phyloP scores from a whole-genome alignment of 169 alveolate species.

The Eimeria praecox region DNA sequence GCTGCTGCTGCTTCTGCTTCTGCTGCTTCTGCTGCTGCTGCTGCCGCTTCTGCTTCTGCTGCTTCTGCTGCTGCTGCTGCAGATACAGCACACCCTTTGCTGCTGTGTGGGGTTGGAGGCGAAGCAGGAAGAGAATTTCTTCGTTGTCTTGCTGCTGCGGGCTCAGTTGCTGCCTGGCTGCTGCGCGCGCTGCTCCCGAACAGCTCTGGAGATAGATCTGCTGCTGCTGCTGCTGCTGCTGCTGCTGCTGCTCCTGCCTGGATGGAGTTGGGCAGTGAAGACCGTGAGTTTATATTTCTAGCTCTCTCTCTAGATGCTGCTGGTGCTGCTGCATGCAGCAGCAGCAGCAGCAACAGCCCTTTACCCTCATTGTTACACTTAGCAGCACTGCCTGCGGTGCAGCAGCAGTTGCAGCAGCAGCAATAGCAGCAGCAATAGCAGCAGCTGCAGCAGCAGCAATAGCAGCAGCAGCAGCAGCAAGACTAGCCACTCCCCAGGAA shows the following conservation, averaged over 20 bases:
- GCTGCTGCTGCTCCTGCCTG: conserved; percentile 39
- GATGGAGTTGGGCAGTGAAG: background rate
- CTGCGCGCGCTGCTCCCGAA: conserved; percentile 50
- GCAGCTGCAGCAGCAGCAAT: conserved; percentile 14
- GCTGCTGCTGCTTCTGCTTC: conserved; percentile 10
- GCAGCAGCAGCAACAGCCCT: conserved; percentile 6
- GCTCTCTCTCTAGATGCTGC: background rate
- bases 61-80: conserved; percentile 65
- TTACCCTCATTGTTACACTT: too few relatives aligned
- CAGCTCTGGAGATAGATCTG: conserved; percentile 11
- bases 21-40: conserved; percentile 49
- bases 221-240: conserved; percentile 64
- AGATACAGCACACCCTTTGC: conserved; percentile 43
- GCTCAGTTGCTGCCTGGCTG: conserved; percentile 53
- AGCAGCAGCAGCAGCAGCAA: background rate
- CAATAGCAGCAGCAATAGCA: too few relatives aligned
- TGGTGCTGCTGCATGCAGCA: background rate
- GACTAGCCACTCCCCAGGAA: background rate
- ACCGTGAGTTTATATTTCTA: background rate
- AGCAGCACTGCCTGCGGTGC: too few relatives aligned
- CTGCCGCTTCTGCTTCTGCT: conserved; percentile 36
- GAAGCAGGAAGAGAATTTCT: background rate
- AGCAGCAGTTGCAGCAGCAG: too few relatives aligned
- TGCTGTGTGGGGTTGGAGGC: conserved; percentile 56
- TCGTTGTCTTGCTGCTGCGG: background rate